Evolutionary conservation across 371 early-diverging fungal species (phyloP), one percentile per base, ranked within the genome.

Genomic region (Smittium mucronatum): DNA sequence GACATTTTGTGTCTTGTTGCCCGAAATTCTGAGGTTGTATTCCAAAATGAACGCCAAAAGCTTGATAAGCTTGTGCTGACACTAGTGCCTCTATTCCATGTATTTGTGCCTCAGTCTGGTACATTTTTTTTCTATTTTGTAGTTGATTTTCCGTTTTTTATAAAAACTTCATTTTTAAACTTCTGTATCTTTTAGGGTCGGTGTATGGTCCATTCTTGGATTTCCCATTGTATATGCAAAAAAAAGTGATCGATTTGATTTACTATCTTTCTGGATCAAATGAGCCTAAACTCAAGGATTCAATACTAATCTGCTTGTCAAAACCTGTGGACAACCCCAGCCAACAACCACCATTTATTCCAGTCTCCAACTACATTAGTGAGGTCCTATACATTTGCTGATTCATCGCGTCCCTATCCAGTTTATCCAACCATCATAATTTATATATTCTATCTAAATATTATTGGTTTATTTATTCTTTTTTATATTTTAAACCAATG

Each of bases 21-120:
- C 5, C 32, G 33, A 68, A 32, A 30, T 31, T 61, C 58, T 5
- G 47, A 68, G 58, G 15, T 31, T 25, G 25, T 68, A 15, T 61
- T 60, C 25, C 2, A 15, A 8, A 8, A 5, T 11, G 32, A 36
- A 29, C 31, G 28, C 5, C 11, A 47, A 21, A 47, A 47, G 47
- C 47, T 47, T 2, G n/a, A 36, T 36, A 34, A 34, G n/a, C 63
- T 34, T 58, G 47, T 68, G 58, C 60, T 57, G 17, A 68, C 31
- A 58, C n/a, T 60, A n/a, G 69, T 68, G 25, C 69, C 69, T 2
- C 47, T 68, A 15, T 68, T 68, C 63, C 63, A 68, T 47, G 69
- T 68, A 2, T 8, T 28, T 60, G n/a, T 68, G 5, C 69, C 69
- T 25, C 31, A n/a, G 5, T 11, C n/a, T 25, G 47, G 47, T 47